Evolutionary conservation across 176 grass and related monocot species (phyloP).

Genomic region (Neostapfia colusana): DNA sequence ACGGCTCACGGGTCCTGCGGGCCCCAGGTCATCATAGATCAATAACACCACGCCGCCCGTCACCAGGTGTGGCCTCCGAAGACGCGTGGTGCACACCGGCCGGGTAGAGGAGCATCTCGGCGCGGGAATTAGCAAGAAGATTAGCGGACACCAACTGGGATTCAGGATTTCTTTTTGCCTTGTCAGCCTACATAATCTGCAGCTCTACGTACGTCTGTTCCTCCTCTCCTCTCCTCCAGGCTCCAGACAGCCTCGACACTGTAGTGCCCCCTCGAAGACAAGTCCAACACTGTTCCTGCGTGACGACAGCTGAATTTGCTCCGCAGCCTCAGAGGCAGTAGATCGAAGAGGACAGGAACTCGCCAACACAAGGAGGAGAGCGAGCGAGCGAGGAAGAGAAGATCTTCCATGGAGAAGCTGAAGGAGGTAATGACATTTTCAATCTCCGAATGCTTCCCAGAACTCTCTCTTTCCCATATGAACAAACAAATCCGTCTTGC

Average conservation of each 20-base stretch:
- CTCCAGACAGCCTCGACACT: neutral
- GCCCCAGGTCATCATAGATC: neutral
- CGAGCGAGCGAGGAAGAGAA: neutral
- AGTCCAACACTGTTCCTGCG: slow-evolving; percentile 36
- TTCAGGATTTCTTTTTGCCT: neutral
- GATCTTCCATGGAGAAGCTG: slow-evolving; percentile 62
- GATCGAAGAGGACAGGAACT: neutral
- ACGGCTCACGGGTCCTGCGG: neutral
- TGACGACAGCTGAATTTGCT: slow-evolving; percentile 29
- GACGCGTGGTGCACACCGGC: slow-evolving; percentile 31
- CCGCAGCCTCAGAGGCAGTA: neutral
- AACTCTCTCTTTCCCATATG: neutral
- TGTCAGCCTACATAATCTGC: slow-evolving; percentile 39
- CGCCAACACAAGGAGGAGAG: neutral
- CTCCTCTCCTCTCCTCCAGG: neutral
- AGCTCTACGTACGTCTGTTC: slow-evolving; percentile 7
- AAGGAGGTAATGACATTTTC: slow-evolving; percentile 52
- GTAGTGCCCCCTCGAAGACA: slow-evolving; percentile 29
- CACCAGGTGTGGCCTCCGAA: slow-evolving; percentile 30
- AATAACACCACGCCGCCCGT: neutral
- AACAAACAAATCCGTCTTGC: slow-evolving; percentile 2
- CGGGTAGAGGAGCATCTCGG: neutral
- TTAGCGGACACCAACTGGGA: slow-evolving; percentile 38
- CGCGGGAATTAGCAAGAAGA: slow-evolving; percentile 2
- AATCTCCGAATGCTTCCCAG: neutral